Evolutionary conservation across 352 stramenopile species (phyloP).

Genomic region (Pythium coloratum): DNA sequence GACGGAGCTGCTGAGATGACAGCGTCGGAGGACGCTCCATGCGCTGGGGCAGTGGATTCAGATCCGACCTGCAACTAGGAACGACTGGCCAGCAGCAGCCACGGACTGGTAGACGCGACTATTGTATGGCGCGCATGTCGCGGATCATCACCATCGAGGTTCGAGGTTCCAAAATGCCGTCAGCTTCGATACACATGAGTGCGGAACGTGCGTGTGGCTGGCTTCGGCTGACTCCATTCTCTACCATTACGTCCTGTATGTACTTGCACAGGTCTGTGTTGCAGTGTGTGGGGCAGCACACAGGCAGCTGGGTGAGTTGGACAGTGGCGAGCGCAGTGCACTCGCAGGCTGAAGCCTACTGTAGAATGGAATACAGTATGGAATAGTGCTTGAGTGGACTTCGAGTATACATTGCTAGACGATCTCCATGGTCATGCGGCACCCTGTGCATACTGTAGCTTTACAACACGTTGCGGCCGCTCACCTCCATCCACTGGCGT

Average conservation of each 20-base stretch:
- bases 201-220: background rate
- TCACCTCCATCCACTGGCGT: background rate
- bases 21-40: background rate
- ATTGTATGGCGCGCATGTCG: conserved; percentile 3
- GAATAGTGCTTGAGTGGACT: background rate
- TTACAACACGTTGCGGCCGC: too few species aligned
- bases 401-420: background rate
- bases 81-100: conserved; percentile 4
- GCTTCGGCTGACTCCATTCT: background rate
- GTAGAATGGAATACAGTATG: background rate
- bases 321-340: background rate
- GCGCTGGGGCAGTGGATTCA: background rate
- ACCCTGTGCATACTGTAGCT: background rate
- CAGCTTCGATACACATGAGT: background rate
- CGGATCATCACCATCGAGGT: background rate
- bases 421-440: background rate
- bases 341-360: too few species aligned
- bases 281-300: background rate
- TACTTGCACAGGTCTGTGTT: background rate
- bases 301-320: background rate
- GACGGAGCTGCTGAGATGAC: conserved; percentile 3
- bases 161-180: background rate
- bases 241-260: background rate
- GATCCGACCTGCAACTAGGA: background rate
- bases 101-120: background rate